Conservation (phyloP, 2,329 filamentous ascomycete genomes). For the Berkeleyomyces rouxiae region DNA sequence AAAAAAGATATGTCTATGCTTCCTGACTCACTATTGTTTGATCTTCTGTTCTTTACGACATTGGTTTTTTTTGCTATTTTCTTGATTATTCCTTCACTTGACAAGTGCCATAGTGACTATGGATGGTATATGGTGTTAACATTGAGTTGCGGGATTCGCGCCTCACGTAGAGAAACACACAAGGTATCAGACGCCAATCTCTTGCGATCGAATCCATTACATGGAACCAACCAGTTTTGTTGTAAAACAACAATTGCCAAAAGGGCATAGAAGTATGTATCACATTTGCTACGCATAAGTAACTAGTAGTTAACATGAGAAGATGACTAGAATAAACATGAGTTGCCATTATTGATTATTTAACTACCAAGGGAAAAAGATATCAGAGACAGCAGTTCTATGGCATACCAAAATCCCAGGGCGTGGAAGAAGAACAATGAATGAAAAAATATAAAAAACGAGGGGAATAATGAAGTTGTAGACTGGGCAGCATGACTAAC, state of each 20-base stretch:
- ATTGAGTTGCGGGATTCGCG: too few species aligned
- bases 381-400: not conserved
- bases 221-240: not conserved
- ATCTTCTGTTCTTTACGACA: not conserved
- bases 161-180: too few species aligned
- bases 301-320: not conserved
- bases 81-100: not conserved
- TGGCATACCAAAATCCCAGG: not conserved
- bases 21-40: not conserved
- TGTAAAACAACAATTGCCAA: too few species aligned
- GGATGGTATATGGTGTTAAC: not conserved
- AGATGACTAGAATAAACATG: not conserved
- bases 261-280: not conserved
- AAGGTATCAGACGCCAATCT: not conserved
- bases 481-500: constrained; percentile 1
- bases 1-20: constrained; percentile 6
- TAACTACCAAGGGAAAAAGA: not conserved
- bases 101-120: not conserved
- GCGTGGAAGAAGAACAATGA: not conserved
- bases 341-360: not conserved
- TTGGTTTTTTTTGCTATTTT: not conserved
- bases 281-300: not conserved
- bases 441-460: not conserved
- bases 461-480: not conserved
- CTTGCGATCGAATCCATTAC: not conserved